Evolutionary conservation across 805 yeast genomes (phyloP), one percentile per base, ranked within the genome.

Genomic region (Debaryomyces tyrocola): DNA sequence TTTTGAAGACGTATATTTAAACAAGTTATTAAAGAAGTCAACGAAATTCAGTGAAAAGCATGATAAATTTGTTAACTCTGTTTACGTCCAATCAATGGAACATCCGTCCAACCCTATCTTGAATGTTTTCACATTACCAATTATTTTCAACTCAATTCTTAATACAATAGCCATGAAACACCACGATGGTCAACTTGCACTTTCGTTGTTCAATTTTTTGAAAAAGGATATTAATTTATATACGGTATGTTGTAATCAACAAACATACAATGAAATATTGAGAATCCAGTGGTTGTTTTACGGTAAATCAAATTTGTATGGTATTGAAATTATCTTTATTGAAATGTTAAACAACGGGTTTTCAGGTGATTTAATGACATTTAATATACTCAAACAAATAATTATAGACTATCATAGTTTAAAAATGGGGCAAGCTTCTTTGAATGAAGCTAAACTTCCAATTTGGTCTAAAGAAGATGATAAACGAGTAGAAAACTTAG

Each of bases 321-420:
- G 62, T 17, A 57, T 73, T 20, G 76, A 70, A 54, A 62, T 59
- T 48, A 52, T 60, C 1, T 54, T 54, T 24, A 57, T 61, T 43
- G 78, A 73, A 51, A 73, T 73, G 78, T 49, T 55, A 28, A 68
- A 70, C 47, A 69, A 69, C 48, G 78, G 78, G 20, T 70, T 69
- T 45, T 42, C 47, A 20, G 78, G 78, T 2, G 70, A 73, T 43
- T 34, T 58, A 24, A 44, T 49, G 24, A 73, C 78, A 1, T 67
- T 66, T 47, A 61, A 64, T 34, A 64, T 70, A 20, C 43, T 73
- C 36, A 67, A 63, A 48, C 64, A 63, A 43, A 64, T 71, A 4
- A 54, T 72, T 20, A 42, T 59, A 33, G 71, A 70, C 36, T 70
- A 71, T 46, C 59, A 67, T 47, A 51, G 58, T 15, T 52, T 70